These are phyloP conservation scores for Neurospora sp. DNA, from an alignment of 495 filamentous ascomycete species.

Conservation along the genomic window DNA sequence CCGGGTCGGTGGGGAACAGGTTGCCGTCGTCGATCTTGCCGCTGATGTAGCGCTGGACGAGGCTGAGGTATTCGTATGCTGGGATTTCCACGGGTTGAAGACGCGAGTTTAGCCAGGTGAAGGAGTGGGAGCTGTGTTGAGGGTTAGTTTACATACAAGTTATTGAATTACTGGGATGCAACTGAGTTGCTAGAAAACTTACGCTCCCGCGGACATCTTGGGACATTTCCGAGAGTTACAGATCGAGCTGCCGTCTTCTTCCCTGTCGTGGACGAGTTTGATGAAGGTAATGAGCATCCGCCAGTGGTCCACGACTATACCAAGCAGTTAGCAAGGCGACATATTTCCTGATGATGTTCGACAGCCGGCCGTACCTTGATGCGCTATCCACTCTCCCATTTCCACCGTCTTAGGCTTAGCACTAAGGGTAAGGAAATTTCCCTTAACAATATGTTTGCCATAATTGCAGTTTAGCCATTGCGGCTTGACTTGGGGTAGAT, in stretches of 20 bases:
- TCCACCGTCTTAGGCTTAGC: slow-evolving; percentile 88
- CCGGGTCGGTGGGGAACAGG: slow-evolving; percentile 73
- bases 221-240: slow-evolving; percentile 79
- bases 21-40: slow-evolving; percentile 78
- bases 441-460: slow-evolving; percentile 80
- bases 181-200: slow-evolving; percentile 31
- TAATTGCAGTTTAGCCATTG: slow-evolving; percentile 55
- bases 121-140: slow-evolving; percentile 63
- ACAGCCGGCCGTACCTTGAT: slow-evolving; percentile 59
- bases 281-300: slow-evolving; percentile 74
- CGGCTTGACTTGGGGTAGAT: slow-evolving; percentile 35
- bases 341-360: not conserved
- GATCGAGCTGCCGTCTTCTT: slow-evolving; percentile 60
- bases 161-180: not conserved
- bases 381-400: slow-evolving; percentile 86
- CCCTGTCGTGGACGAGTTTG: slow-evolving; percentile 69
- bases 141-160: not conserved
- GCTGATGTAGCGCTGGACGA: slow-evolving; percentile 90
- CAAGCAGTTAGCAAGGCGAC: not conserved
- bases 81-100: slow-evolving; percentile 60
- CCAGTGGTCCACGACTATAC: slow-evolving; percentile 79
- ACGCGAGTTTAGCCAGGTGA: slow-evolving; percentile 74
- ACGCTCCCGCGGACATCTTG: slow-evolving; percentile 86
- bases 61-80: slow-evolving; percentile 76
- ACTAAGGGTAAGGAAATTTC: slow-evolving; percentile 90